Evolutionary conservation across 352 stramenopile species (phyloP), one percentile per base, ranked within the genome.

Genomic region (Aphanomyces astaci): DNA sequence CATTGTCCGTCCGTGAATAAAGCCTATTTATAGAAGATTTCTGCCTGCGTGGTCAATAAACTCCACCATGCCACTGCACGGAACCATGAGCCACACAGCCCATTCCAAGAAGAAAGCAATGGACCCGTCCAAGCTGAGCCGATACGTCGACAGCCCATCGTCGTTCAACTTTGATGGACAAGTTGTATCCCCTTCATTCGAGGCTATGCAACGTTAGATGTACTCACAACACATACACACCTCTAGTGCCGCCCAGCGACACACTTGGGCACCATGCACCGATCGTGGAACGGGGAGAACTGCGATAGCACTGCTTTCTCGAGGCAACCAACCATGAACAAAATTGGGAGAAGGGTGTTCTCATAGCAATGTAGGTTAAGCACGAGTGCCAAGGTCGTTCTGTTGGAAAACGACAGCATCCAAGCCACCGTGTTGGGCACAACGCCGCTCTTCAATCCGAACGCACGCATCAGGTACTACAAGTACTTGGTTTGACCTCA

Each of bases 271-370:
- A 22, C 49, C 28, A 28, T 68, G 7, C 62, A 59, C 19, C 43
- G 62, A 3, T 68, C 62, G 2, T 68, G 62, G 62, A 68, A 68
- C 59, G 62, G 62, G 13, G 62, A 68, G 39, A 68, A 68, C 25
- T 56, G 43, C 22, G 39, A 68, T 27, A 59, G 30, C 15, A 68
- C 62, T 2, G 39, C 62, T 9, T 68, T 68, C 22, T 51, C 62
- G 17, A 51, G 62, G 62, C 55, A 30, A 4, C 5, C n/a, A 28
- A 19, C 24, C 51, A 59, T 9, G 48, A 10, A 45, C 25, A 1
- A 4, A 53, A 17, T 51, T 9, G 27, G 45, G 17, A 27, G 19
- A 32, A 10, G 22, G 24, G 22, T 17, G 4, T 40, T 25, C 19
- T 30, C 30, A 39, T 36, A 25, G 9, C 54, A 45, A 4, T 52